Conservation (phyloP, 371 early-diverging fungal species). For the Dichotomocladium elegans region DNA sequence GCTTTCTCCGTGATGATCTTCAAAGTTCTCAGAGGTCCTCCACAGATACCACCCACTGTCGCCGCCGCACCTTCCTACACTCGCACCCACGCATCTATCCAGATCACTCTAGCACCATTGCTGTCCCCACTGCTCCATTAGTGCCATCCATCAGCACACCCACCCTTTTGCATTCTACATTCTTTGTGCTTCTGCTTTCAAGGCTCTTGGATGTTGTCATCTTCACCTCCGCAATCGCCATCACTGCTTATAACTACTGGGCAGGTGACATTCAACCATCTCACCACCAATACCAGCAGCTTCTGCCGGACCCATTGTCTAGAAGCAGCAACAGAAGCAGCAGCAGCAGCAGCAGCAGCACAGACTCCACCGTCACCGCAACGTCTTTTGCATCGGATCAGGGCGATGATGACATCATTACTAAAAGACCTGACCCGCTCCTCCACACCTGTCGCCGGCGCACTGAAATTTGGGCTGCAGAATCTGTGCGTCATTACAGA, state of each 20-base stretch:
- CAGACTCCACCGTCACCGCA: neutral
- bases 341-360: neutral
- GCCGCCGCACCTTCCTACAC: too few relatives aligned
- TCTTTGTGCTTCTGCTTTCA: conserved; percentile 5
- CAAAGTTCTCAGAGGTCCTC: too few relatives aligned
- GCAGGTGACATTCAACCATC: conserved; percentile 2
- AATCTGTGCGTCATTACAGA: neutral
- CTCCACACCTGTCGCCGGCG: neutral
- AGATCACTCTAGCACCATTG: neutral
- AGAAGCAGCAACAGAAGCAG: too few relatives aligned
- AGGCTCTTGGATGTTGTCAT: conserved; percentile 10
- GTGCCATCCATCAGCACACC: too few relatives aligned
- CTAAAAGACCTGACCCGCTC: too few relatives aligned
- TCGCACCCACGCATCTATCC: too few relatives aligned
- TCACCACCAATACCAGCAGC: neutral
- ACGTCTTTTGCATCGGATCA: neutral
- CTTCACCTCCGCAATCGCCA: conserved; percentile 13
- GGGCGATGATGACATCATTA: neutral
- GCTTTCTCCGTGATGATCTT: neutral
- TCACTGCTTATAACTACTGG: conserved; percentile 17
- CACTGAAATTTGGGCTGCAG: conserved; percentile 5
- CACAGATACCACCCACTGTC: too few relatives aligned
- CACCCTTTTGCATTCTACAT: neutral
- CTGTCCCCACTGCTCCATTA: neutral
- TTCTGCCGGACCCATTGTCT: neutral